Conservation (phyloP, 2,329 filamentous ascomycete genomes). For the Ophiostoma sp. region DNA sequence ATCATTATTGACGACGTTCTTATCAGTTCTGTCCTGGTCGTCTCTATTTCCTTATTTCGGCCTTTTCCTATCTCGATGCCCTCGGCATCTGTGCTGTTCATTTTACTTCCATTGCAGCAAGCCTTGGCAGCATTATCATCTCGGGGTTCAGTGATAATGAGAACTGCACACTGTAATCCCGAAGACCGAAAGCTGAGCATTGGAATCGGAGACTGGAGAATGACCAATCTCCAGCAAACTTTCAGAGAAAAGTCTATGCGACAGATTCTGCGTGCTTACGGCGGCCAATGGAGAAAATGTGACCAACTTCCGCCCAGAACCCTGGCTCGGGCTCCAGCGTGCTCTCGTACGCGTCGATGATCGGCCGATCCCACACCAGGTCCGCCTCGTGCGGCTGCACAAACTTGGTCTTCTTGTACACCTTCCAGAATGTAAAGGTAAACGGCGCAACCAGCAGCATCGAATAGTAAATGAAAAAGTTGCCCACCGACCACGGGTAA, state of each 20-base stretch:
- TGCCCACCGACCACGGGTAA: slow-evolving; percentile 42
- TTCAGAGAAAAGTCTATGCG: background rate
- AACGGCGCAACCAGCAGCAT: slow-evolving; percentile 52
- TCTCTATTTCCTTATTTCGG: background rate
- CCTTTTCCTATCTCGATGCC: background rate
- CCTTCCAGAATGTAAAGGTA: slow-evolving; percentile 57
- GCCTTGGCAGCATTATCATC: background rate
- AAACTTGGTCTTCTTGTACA: slow-evolving; percentile 53
- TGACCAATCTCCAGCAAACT: no score
- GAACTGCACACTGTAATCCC: background rate
- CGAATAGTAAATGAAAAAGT: slow-evolving; percentile 52
- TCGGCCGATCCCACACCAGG: slow-evolving; percentile 30
- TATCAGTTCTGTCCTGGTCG: background rate
- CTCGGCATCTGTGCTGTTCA: background rate
- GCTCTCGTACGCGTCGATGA: slow-evolving; percentile 38
- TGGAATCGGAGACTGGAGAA: background rate
- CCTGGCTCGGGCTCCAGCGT: slow-evolving; percentile 22
- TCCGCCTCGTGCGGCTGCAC: slow-evolving; percentile 27
- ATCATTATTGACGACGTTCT: background rate
- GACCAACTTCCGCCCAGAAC: slow-evolving; percentile 24
- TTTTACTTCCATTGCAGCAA: slow-evolving; percentile 3
- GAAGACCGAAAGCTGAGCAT: background rate
- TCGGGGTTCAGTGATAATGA: background rate
- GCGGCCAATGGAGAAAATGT: slow-evolving; percentile 9
- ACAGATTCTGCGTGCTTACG: background rate